These are phyloP conservation scores for Handroanthus guayacan DNA, from an alignment of 257 asterid genomes.

Conservation along the genomic window DNA sequence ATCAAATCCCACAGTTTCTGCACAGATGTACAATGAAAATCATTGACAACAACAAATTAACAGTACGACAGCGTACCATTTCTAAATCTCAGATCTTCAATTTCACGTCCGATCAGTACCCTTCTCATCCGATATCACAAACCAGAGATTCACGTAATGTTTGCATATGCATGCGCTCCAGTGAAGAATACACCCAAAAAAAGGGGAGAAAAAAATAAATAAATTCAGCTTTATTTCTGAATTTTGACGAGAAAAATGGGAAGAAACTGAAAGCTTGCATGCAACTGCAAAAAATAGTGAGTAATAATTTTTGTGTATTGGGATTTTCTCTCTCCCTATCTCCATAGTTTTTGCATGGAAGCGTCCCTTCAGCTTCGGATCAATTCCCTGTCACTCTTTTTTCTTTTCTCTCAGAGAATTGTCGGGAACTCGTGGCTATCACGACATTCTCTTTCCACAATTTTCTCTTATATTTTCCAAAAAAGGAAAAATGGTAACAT, in stretches of 20 bases:
- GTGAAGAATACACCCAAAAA: conserved; percentile 22
- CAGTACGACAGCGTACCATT: conserved; percentile 53
- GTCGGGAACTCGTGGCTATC: conserved; percentile 62
- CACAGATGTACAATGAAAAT: not conserved
- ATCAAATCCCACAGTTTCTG: not conserved
- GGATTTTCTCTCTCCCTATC: conserved; percentile 23
- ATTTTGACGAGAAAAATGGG: conserved; percentile 18
- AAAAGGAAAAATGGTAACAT: not conserved
- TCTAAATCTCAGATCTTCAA: conserved; percentile 41
- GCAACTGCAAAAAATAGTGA: conserved; percentile 33
- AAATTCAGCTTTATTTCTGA: not conserved
- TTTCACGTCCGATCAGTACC: conserved; percentile 31
- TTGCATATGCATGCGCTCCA: conserved; percentile 34
- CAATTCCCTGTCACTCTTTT: conserved; percentile 43
- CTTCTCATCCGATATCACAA: conserved; percentile 40
- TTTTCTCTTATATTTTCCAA: not conserved
- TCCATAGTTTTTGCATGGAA: conserved; percentile 50
- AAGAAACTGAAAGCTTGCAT: conserved; percentile 31
- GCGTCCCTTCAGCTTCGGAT: conserved; percentile 66
- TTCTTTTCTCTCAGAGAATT: conserved; percentile 47
- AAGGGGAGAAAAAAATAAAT: no score
- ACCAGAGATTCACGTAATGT: conserved; percentile 27
- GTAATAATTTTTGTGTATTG: conserved; percentile 30
- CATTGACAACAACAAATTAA: not conserved
- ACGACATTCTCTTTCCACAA: conserved; percentile 16